phyloP scores from a whole-genome alignment of 2,329 filamentous ascomycete genomes.

The Magnaporthiopsis poae region DNA sequence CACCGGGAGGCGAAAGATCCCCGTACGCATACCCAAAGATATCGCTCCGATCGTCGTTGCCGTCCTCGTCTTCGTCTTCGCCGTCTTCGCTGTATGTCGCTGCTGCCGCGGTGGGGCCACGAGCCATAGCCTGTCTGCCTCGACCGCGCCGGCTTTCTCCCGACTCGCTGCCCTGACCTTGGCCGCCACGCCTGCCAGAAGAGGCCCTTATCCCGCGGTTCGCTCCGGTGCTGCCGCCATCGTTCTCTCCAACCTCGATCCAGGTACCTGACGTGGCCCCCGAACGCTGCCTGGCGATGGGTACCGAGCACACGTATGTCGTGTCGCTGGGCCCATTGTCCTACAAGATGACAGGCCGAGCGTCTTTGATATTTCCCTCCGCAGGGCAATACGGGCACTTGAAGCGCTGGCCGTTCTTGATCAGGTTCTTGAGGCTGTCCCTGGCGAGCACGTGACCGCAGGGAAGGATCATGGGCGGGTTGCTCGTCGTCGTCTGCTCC shows the following conservation, averaged over 20 bases:
- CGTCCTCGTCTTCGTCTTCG: neutral
- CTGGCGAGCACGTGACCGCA: constrained; percentile 89
- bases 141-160: neutral
- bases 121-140: neutral
- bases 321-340: neutral
- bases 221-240: too few species aligned
- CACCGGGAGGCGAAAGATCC: neutral
- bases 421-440: constrained; percentile 70
- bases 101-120: too few species aligned
- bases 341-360: constrained; percentile 59
- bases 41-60: neutral
- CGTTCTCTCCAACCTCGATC: neutral
- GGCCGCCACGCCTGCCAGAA: too few species aligned
- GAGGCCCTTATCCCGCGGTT: neutral
- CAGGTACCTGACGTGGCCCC: too few species aligned
- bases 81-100: neutral
- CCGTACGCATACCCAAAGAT: neutral
- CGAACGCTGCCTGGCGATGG: neutral
- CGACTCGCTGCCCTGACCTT: neutral
- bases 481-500: constrained; percentile 84
- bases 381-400: constrained; percentile 94
- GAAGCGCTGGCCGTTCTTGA: constrained; percentile 63
- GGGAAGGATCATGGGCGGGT: constrained; percentile 92
- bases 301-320: neutral
- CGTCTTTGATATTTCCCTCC: constrained; percentile 70